phyloP scores from a whole-genome alignment of 345 rosid genomes.

The Jatropha curcas region DNA sequence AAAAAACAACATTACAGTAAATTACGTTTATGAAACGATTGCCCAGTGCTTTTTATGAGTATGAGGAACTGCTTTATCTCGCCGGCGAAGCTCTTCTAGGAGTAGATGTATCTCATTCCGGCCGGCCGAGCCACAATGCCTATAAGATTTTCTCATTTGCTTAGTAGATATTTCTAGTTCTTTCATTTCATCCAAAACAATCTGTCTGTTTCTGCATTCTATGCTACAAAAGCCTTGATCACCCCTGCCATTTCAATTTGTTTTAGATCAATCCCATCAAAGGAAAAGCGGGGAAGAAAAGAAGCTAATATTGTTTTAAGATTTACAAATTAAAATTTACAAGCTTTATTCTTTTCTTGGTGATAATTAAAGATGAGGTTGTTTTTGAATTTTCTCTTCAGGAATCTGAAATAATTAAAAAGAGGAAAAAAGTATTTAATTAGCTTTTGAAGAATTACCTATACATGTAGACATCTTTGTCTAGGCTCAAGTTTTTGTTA shows the following conservation, averaged over 20 bases:
- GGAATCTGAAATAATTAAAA: background rate
- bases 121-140: conserved; percentile 39
- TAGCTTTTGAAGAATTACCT: conserved; percentile 40
- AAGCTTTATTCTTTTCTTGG: background rate
- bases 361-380: too few relatives aligned
- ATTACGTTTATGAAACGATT: conserved; percentile 38
- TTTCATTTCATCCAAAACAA: conserved; percentile 55
- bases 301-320: background rate
- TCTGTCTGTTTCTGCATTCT: conserved; percentile 71
- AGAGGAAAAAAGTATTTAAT: background rate
- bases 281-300: too few relatives aligned
- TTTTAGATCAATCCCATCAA: too few relatives aligned
- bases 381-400: too few relatives aligned
- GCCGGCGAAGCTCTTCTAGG: conserved; percentile 42
- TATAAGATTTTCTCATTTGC: conserved; percentile 36
- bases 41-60: conserved; percentile 26
- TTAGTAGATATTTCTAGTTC: conserved; percentile 52
- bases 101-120: conserved; percentile 32
- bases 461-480: conserved; percentile 85
- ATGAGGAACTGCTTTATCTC: conserved; percentile 18
- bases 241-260: conserved; percentile 54
- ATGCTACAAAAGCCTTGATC: conserved; percentile 77
- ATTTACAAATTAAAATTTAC: too few relatives aligned
- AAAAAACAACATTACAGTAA: too few relatives aligned
- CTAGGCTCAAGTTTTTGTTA: conserved; percentile 42